A percentile compares a stretch with the other conserved stretches of the same genome.
phyloP scores from a whole-genome alignment of 495 filamentous ascomycete species.

The Aspergillus cavernicola region DNA sequence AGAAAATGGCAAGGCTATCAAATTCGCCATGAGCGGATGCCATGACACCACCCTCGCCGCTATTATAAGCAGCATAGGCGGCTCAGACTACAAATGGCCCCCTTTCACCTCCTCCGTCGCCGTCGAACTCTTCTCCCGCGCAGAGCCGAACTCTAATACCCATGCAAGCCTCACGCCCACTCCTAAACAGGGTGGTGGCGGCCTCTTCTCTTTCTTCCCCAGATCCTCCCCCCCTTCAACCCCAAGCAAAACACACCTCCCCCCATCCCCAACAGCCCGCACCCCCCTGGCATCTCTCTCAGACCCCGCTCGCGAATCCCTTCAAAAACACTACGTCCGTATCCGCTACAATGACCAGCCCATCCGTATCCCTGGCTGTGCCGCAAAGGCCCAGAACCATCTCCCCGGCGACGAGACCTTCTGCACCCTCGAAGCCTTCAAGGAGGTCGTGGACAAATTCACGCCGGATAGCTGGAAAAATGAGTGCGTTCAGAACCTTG shows the following conservation, averaged over 20 bases:
- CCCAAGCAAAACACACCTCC: slow-evolving; percentile 14
- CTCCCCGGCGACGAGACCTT: slow-evolving; percentile 85
- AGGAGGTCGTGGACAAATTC: slow-evolving; percentile 84
- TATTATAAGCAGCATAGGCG: slow-evolving; percentile 72
- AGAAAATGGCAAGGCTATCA: slow-evolving; percentile 52
- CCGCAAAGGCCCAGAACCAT: slow-evolving; percentile 68
- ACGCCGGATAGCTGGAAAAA: slow-evolving; percentile 76
- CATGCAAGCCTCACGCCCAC: not conserved
- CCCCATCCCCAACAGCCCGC: slow-evolving; percentile 34
- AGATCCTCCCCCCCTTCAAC: slow-evolving; percentile 16
- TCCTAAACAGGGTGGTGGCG: slow-evolving; percentile 16
- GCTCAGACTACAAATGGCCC: slow-evolving; percentile 77
- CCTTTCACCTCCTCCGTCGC: slow-evolving; percentile 90
- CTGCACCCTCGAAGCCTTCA: slow-evolving; percentile 91
- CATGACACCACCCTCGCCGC: slow-evolving; percentile 93
- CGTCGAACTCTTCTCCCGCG: slow-evolving; percentile 75
- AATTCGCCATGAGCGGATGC: slow-evolving; percentile 76
- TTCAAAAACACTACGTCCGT: slow-evolving; percentile 82
- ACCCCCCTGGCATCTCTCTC: slow-evolving; percentile 29
- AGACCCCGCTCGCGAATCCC: slow-evolving; percentile 40
- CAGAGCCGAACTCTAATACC: slow-evolving; percentile 6
- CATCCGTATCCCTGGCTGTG: slow-evolving; percentile 77
- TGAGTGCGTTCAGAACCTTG: slow-evolving; percentile 66
- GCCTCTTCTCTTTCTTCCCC: slow-evolving; percentile 33
- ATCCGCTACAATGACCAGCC: slow-evolving; percentile 85